phyloP scores from a whole-genome alignment of 441 rosid species.

The Monsonia emarginata region DNA sequence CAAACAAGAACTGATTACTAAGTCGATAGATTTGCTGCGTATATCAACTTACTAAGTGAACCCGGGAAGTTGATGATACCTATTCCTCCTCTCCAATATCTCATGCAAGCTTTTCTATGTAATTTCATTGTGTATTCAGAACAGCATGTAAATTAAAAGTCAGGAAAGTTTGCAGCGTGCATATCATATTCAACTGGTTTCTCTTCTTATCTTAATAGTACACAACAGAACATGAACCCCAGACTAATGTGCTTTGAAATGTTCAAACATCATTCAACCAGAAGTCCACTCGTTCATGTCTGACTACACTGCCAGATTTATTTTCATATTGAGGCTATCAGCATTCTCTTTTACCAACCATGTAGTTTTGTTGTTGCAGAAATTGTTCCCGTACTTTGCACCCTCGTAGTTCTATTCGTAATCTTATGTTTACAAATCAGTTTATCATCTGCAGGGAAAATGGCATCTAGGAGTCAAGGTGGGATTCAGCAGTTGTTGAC shows the following conservation, averaged over 20 bases:
- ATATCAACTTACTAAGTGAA: background rate
- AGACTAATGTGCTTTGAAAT: background rate
- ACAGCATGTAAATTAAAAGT: too few species aligned
- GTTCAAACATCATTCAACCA: background rate
- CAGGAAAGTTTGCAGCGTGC: too few species aligned
- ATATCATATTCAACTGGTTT: too few species aligned
- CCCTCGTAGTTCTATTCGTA: background rate
- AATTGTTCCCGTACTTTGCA: too few species aligned
- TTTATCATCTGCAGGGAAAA: background rate
- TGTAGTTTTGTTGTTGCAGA: background rate
- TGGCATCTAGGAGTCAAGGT: slow-evolving; percentile 43
- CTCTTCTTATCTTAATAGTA: too few species aligned
- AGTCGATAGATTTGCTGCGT: background rate
- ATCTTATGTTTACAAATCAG: background rate
- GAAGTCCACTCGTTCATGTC: too few species aligned
- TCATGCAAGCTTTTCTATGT: background rate
- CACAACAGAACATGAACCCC: too few species aligned
- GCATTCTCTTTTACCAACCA: background rate
- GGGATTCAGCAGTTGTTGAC: slow-evolving; percentile 83
- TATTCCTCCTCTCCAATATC: background rate
- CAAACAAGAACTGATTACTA: background rate
- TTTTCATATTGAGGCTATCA: background rate
- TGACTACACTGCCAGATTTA: too few species aligned
- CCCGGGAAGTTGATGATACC: background rate
- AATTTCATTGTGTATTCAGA: background rate